A percentile compares a stretch with the other conserved stretches of the same genome.
Conservation (phyloP, 2,329 filamentous ascomycete species). For the Chaetomiaceae sp. region DNA sequence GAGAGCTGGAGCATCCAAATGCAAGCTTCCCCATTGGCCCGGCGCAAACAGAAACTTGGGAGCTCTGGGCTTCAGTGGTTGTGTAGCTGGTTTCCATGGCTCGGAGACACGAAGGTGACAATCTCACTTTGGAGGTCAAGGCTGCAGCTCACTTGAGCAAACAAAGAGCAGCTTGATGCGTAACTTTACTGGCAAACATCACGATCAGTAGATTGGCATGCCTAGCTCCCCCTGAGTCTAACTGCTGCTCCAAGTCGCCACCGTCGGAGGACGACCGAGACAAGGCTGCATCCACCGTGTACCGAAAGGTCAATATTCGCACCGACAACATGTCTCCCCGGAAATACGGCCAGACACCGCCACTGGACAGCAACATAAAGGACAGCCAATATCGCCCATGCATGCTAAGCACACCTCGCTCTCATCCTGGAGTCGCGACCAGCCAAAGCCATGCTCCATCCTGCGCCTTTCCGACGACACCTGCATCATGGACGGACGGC, state of each 20-base stretch:
- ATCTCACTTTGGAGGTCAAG: no score
- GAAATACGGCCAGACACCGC: background rate
- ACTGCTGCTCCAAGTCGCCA: no score
- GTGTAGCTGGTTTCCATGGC: no score
- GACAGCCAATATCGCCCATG: background rate
- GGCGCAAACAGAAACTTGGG: background rate
- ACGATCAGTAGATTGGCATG: no score
- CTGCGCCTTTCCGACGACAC: slow-evolving; percentile 17
- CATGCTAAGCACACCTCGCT: background rate
- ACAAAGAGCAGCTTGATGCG: no score
- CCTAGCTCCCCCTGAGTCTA: no score
- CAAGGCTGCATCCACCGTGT: background rate
- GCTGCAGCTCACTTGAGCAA: no score
- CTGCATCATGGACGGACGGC: slow-evolving; percentile 16
- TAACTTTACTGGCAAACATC: no score
- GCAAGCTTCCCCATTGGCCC: slow-evolving; percentile 26
- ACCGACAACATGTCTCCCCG: background rate
- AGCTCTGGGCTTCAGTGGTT: slow-evolving; percentile 1
- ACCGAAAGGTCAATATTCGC: background rate
- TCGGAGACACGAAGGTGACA: no score
- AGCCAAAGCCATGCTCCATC: slow-evolving; percentile 1
- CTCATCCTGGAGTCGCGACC: background rate
- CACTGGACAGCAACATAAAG: background rate
- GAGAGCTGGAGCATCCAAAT: slow-evolving; percentile 22
- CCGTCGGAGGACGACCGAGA: no score